Base-by-base conservation (phyloP, 768 basidiomycete genomes). In the Auricularia cornea region DNA sequence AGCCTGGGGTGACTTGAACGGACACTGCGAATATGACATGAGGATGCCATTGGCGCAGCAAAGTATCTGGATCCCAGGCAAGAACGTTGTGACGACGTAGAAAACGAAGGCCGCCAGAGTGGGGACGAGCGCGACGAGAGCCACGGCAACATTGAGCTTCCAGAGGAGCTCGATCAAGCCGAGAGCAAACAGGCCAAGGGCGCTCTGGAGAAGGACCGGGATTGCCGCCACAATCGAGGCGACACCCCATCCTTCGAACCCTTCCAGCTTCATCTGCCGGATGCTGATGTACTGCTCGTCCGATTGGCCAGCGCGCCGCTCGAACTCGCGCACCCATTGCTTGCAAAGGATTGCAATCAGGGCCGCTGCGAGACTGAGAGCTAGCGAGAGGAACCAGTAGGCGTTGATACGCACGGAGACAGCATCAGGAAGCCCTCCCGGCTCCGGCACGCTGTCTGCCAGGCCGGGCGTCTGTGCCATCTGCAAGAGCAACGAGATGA, bases 361-460 rank as follows among this genome's bases (percentile, higher is more conserved):
- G 1, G 72, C 69, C 0, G 70, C 64, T 20, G 67, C 38, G 5
- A 74, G 68, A 29, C 66, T 68, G 38, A 68, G 62, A 4, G 67
- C 60, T 12, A 74, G 70, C 44, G 68, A 69, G 1, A 67, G 59
- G 63, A 70, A 70, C 69, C 70, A 71, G 1, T 72, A 63, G 8
- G 52, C 54, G 60, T 73, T 74, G 56, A 72, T 62, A 76, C 74
- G 54, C 82, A 83, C 70, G 81, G 83, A 65, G 81, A 84, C 63
- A 81, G 80, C 8, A 18, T 40, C 38, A 60, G 79, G 59, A 29
- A 11, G 28, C 38, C 52, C 48, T 28, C 44, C 16, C 16, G 35
- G 16, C 35, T 8, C 10, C 35, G 35, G 2, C 2, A 63, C 38
- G 26, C 41, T 12, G 33, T 35, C 11, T 1, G 18, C 28, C 28